Evolutionary conservation across 1,139 yeast species (phyloP).

Genomic region (Candida anutae): DNA sequence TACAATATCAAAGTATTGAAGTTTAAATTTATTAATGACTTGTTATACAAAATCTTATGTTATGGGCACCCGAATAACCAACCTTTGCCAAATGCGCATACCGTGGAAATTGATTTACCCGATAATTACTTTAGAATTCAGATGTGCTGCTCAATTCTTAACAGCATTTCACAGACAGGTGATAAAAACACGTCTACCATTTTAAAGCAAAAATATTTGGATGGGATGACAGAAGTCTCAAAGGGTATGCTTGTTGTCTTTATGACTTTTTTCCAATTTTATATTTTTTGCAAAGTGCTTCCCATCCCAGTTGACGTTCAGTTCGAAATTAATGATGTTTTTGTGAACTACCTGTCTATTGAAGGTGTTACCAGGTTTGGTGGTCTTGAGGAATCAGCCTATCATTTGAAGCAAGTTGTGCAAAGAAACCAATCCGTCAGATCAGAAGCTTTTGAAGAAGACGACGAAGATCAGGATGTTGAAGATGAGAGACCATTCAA

Average conservation of each 20-base stretch:
- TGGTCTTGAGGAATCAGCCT: constrained; percentile 34
- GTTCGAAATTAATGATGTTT: constrained; percentile 43
- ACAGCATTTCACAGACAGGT: constrained; percentile 7
- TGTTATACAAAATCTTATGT: constrained; percentile 54
- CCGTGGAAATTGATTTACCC: constrained; percentile 48
- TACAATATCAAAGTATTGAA: constrained; percentile 43
- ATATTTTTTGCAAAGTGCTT: constrained; percentile 53
- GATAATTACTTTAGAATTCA: constrained; percentile 69
- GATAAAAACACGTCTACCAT: background rate
- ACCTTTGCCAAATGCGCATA: constrained; percentile 41
- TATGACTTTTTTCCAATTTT: constrained; percentile 64
- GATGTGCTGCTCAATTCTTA: constrained; percentile 31
- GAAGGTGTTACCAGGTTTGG: constrained; percentile 28
- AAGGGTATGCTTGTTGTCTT: constrained; percentile 34
- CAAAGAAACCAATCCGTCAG: constrained; percentile 4
- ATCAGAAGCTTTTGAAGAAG: constrained; percentile 4
- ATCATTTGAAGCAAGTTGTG: constrained; percentile 22
- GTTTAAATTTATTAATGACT: constrained; percentile 40
- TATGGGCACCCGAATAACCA: constrained; percentile 62
- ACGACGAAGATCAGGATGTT: constrained; percentile 6
- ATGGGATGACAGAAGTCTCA: constrained; percentile 6
- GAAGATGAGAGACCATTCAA: constrained; percentile 4
- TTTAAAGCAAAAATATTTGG: background rate
- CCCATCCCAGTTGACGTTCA: constrained; percentile 64
- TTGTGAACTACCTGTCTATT: constrained; percentile 16